Conservation (phyloP, 306 rosid genomes). For the Ziziphus jujuba region DNA sequence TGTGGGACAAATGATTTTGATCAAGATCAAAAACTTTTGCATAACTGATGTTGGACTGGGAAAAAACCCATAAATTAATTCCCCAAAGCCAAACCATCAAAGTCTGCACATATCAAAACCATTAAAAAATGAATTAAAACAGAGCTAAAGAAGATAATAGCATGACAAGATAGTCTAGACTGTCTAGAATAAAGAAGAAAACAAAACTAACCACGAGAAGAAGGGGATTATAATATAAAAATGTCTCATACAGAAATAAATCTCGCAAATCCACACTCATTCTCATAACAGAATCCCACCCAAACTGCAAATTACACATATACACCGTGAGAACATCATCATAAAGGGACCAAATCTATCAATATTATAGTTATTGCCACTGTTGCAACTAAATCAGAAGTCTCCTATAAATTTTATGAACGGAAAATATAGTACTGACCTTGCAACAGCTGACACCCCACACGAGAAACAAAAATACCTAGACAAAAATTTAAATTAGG, state of each 20-base stretch:
- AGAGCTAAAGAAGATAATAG: constrained; percentile 19
- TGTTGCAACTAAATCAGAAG: constrained; percentile 5
- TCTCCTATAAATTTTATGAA: neutral
- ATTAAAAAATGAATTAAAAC: constrained; percentile 18
- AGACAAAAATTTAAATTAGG: constrained; percentile 44
- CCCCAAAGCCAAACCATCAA: constrained; percentile 99
- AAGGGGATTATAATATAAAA: constrained; percentile 96
- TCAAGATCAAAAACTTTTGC: constrained; percentile 88
- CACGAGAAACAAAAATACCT: constrained; percentile 74
- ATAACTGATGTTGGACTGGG: constrained; percentile 63
- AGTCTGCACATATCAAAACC: constrained; percentile 59
- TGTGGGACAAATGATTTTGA: constrained; percentile 80
- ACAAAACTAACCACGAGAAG: constrained; percentile 80
- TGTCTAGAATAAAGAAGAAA: constrained; percentile 7
- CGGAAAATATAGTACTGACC: constrained; percentile 48
- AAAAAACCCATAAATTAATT: constrained; percentile 79
- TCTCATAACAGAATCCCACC: constrained; percentile 99
- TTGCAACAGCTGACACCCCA: constrained; percentile 95
- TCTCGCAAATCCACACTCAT: constrained; percentile 94
- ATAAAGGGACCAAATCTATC: constrained; percentile 21
- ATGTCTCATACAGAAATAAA: constrained; percentile 90
- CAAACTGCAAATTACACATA: constrained; percentile 57
- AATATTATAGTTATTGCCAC: constrained; percentile 11
- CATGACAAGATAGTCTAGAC: constrained; percentile 11
- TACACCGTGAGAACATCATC: constrained; percentile 22